Evolutionary conservation across 129 eudicot genomes (phyloP).

Genomic region (Cynara cardunculus): DNA sequence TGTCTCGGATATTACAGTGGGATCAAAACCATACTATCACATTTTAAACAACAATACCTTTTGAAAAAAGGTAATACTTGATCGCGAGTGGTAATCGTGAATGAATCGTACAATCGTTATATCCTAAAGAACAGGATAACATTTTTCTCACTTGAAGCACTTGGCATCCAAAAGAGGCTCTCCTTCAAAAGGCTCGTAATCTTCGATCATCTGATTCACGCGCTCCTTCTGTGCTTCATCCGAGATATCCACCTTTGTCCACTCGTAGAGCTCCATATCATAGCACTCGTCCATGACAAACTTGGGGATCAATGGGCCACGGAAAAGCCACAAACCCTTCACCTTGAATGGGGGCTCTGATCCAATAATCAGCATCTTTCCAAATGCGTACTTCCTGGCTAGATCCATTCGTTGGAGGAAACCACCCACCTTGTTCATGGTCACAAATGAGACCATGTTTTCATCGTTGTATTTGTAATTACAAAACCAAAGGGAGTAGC

Average conservation of each 20-base stretch:
- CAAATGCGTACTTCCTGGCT: slow-evolving; percentile 82
- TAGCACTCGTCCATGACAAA: slow-evolving; percentile 78
- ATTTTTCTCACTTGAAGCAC: slow-evolving; percentile 66
- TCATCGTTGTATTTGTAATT: slow-evolving; percentile 84
- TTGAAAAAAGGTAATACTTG: neutral
- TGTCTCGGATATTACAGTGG: neutral
- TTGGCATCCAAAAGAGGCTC: slow-evolving; percentile 77
- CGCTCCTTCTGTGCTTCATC: slow-evolving; percentile 87
- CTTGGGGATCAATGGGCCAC: slow-evolving; percentile 75
- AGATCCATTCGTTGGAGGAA: slow-evolving; percentile 87
- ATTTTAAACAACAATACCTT: neutral
- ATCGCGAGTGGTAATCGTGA: neutral
- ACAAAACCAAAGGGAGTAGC: slow-evolving; percentile 93
- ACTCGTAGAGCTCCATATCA: slow-evolving; percentile 84
- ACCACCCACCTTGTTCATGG: slow-evolving; percentile 89
- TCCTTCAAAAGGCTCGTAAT: slow-evolving; percentile 83
- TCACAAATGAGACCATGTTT: slow-evolving; percentile 72
- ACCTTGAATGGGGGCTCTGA: slow-evolving; percentile 72
- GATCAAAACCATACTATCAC: neutral
- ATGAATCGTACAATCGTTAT: neutral
- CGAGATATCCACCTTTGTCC: slow-evolving; percentile 63
- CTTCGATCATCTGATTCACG: slow-evolving; percentile 82
- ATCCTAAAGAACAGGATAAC: neutral
- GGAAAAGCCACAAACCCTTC: slow-evolving; percentile 85
- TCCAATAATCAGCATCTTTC: slow-evolving; percentile 81